A percentile compares a stretch with the other conserved stretches of the same genome.
Evolutionary conservation across 2,329 filamentous ascomycete species (phyloP).

Genomic region (Verticillium zaregamsianum): DNA sequence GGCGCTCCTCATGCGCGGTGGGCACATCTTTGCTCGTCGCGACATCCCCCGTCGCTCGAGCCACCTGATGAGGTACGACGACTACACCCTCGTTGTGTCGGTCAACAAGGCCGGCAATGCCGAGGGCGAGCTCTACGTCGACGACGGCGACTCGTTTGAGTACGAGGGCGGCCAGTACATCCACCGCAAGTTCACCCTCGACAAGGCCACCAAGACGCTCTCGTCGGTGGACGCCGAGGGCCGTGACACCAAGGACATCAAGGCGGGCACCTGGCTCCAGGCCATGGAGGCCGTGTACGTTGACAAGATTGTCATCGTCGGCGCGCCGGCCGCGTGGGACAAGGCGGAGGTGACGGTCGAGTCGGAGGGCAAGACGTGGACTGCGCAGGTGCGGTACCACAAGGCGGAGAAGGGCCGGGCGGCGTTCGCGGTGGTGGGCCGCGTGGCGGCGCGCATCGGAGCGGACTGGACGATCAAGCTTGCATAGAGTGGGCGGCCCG

Average conservation of each 20-base stretch:
- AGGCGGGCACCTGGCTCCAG: slow-evolving; percentile 70
- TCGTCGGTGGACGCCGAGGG: slow-evolving; percentile 63
- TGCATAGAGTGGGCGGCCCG: slow-evolving; percentile 10
- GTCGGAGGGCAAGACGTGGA: slow-evolving; percentile 47
- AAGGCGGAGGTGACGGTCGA: slow-evolving; percentile 55
- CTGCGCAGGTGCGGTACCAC: slow-evolving; percentile 57
- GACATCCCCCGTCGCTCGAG: slow-evolving; percentile 83
- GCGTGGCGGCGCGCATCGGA: slow-evolving; percentile 47
- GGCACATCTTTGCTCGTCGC: slow-evolving; percentile 85
- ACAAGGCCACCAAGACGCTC: slow-evolving; percentile 45
- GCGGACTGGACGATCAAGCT: slow-evolving; percentile 48
- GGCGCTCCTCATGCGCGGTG: slow-evolving; percentile 86
- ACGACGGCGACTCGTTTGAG: slow-evolving; percentile 92
- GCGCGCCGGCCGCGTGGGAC: slow-evolving; percentile 72
- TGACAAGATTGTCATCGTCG: slow-evolving; percentile 81
- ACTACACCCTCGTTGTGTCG: slow-evolving; percentile 84
- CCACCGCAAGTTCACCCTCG: slow-evolving; percentile 72
- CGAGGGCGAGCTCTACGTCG: slow-evolving; percentile 79
- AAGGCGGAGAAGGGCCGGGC: slow-evolving; percentile 41
- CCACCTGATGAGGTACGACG: slow-evolving; percentile 88
- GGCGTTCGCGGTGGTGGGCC: slow-evolving; percentile 48
- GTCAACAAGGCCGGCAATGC: slow-evolving; percentile 60
- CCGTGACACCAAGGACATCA: slow-evolving; percentile 49
- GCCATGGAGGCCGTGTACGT: slow-evolving; percentile 72
- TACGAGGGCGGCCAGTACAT: slow-evolving; percentile 84